A percentile compares a stretch with the other conserved stretches of the same genome.
These are phyloP conservation scores for Curvularia sp. DNA, from an alignment of 2,329 filamentous ascomycete species.

Conservation along the genomic window DNA sequence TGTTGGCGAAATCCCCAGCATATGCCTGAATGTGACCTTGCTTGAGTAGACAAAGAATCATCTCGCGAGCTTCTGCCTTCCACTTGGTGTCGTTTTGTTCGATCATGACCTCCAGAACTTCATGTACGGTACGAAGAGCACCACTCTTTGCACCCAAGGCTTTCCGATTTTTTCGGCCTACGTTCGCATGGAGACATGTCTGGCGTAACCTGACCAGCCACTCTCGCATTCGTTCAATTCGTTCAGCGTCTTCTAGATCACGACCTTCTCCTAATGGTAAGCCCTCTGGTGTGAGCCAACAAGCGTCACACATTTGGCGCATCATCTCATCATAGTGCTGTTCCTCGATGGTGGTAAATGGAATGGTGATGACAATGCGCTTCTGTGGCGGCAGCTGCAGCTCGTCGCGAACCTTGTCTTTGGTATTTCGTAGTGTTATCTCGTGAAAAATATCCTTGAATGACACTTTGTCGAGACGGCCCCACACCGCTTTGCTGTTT, in stretches of 20 bases:
- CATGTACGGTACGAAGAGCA: constrained; percentile 79
- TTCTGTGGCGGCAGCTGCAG: constrained; percentile 82
- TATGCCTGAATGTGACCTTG: constrained; percentile 83
- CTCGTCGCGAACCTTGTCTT: constrained; percentile 79
- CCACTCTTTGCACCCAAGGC: constrained; percentile 67
- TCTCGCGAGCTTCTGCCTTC: constrained; percentile 71
- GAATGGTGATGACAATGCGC: constrained; percentile 84
- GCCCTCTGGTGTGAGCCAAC: constrained; percentile 70
- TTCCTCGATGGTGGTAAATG: constrained; percentile 89
- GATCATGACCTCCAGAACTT: constrained; percentile 91
- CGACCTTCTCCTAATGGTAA: constrained; percentile 68
- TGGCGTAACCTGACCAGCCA: constrained; percentile 83
- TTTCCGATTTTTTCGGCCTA: constrained; percentile 71
- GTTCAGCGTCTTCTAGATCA: constrained; percentile 65
- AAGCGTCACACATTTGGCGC: constrained; percentile 74
- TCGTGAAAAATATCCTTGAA: constrained; percentile 74
- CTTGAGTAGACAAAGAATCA: constrained; percentile 69
- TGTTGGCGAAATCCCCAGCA: constrained; percentile 61
- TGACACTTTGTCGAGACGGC: constrained; percentile 68
- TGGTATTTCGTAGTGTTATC: constrained; percentile 85
- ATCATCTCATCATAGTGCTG: constrained; percentile 84
- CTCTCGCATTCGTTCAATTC: constrained; percentile 75
- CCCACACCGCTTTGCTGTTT: constrained; percentile 70
- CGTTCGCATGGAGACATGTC: constrained; percentile 84
- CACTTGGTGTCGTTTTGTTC: constrained; percentile 77